A percentile compares a stretch with the other conserved stretches of the same genome.
phyloP scores from a whole-genome alignment of 495 filamentous ascomycete species.

The Gamarada debralockiae region DNA sequence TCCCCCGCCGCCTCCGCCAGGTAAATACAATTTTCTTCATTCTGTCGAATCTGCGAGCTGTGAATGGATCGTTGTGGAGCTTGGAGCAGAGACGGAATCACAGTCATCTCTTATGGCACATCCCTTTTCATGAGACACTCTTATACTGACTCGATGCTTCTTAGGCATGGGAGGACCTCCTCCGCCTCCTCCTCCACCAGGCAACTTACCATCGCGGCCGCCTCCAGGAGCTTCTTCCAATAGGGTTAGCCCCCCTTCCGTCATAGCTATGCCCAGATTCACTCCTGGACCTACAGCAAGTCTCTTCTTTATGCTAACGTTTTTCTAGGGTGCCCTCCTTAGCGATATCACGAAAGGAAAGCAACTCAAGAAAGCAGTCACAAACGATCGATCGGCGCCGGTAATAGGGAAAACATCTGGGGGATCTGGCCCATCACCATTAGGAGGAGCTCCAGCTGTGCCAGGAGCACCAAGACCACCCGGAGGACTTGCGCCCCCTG shows the following conservation, averaged over 20 bases:
- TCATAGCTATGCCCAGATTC: constrained; percentile 17
- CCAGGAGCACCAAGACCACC: constrained; percentile 61
- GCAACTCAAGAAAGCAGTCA: constrained; percentile 79
- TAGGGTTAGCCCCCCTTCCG: constrained; percentile 18
- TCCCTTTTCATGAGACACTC: too few species aligned
- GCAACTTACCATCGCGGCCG: constrained; percentile 26
- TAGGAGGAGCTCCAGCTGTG: constrained; percentile 76
- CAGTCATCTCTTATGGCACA: too few species aligned
- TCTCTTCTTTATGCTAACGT: constrained; percentile 14
- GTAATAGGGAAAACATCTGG: constrained; percentile 52
- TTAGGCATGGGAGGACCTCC: constrained; percentile 56
- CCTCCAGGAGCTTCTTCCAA: constrained; percentile 22
- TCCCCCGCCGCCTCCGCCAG: constrained; percentile 12
- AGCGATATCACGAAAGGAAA: constrained; percentile 83
- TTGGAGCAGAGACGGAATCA: too few species aligned
- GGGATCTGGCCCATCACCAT: constrained; percentile 45
- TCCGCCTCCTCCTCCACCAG: constrained; percentile 63
- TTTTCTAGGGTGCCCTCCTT: constrained; percentile 75
- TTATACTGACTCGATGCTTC: constrained; percentile 30
- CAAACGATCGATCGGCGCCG: constrained; percentile 93
- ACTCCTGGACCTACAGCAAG: constrained; percentile 22
- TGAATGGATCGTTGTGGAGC: constrained; percentile 25
- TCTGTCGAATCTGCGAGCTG: constrained; percentile 49
- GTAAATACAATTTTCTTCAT: constrained; percentile 6
- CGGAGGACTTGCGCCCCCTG: constrained; percentile 70